Evolutionary conservation across 2,329 filamentous ascomycete species (phyloP).

Genomic region (Cladosporium sp.): DNA sequence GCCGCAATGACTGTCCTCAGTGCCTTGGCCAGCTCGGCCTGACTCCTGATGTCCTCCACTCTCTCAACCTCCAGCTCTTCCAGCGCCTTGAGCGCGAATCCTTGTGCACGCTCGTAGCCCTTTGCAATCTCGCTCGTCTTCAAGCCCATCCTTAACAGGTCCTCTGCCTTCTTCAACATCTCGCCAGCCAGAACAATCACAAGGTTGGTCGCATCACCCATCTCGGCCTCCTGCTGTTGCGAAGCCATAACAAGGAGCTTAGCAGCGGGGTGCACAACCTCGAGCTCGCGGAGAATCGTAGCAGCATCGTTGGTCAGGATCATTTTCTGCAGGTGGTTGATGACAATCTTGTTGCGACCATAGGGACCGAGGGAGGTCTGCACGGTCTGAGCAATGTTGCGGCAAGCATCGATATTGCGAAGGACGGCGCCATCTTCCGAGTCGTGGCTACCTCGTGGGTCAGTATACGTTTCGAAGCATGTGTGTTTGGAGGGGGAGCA

Average conservation of each 20-base stretch:
- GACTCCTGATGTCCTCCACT: constrained; percentile 75
- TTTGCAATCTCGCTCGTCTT: constrained; percentile 97
- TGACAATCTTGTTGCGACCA: constrained; percentile 98
- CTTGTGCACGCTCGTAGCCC: constrained; percentile 92
- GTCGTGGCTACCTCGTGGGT: constrained; percentile 70
- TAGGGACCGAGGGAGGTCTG: constrained; percentile 96
- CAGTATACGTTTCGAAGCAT: constrained; percentile 17
- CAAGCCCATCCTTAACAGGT: constrained; percentile 90
- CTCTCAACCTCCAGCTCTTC: constrained; percentile 84
- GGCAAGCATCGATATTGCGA: constrained; percentile 97
- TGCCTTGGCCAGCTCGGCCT: constrained; percentile 86
- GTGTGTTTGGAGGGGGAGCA: constrained; percentile 31
- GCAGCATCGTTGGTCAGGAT: constrained; percentile 96
- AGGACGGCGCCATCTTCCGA: constrained; percentile 98
- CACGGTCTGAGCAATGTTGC: constrained; percentile 90
- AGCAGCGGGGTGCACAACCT: constrained; percentile 95
- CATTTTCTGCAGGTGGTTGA: constrained; percentile 99
- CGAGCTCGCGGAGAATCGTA: constrained; percentile 93
- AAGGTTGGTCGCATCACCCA: constrained; percentile 97
- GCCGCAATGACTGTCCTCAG: constrained; percentile 92
- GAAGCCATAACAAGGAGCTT: constrained; percentile 98
- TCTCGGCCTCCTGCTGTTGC: constrained; percentile 98
- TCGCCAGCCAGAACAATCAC: constrained; percentile 95
- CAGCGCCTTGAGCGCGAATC: constrained; percentile 76
- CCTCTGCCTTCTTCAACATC: constrained; percentile 93